These are phyloP conservation scores for Coemansia sp. DNA, from an alignment of 192 early-diverging fungal genomes.

Conservation along the genomic window DNA sequence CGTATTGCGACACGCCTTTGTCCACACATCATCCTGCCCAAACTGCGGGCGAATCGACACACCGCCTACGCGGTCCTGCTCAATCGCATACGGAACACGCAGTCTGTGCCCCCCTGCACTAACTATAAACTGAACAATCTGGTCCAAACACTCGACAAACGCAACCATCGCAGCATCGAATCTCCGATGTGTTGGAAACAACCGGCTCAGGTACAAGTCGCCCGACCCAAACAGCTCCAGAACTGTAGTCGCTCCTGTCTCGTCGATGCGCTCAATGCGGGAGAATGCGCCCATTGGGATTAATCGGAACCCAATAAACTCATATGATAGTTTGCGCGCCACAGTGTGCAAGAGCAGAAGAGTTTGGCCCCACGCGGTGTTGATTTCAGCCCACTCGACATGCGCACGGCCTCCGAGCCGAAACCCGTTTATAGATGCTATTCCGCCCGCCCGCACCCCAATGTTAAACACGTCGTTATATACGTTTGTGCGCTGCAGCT, in stretches of 20 bases:
- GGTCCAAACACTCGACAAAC: constrained; percentile 85
- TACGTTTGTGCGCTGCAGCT: constrained; percentile 88
- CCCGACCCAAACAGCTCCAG: constrained; percentile 87
- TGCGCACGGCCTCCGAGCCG: constrained; percentile 75
- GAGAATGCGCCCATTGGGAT: constrained; percentile 93
- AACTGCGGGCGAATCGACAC: constrained; percentile 82
- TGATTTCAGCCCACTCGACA: constrained; percentile 96
- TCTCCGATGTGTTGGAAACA: constrained; percentile 74
- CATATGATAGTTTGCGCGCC: constrained; percentile 78
- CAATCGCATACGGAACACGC: constrained; percentile 85
- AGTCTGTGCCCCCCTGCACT: constrained; percentile 64
- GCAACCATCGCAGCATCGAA: constrained; percentile 90
- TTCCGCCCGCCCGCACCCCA: constrained; percentile 62
- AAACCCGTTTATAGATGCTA: constrained; percentile 95
- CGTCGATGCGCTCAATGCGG: constrained; percentile 76
- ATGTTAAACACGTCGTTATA: constrained; percentile 96
- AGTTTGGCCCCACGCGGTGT: constrained; percentile 93
- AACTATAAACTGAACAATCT: constrained; percentile 81
- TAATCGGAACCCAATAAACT: constrained; percentile 80
- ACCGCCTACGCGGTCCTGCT: constrained; percentile 87
- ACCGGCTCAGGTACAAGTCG: constrained; percentile 71
- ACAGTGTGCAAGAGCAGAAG: constrained; percentile 83
- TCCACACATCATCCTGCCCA: constrained; percentile 91
- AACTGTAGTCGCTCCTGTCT: constrained; percentile 28
- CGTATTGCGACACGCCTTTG: constrained; percentile 83